These are phyloP conservation scores for Mycena rosella DNA, from an alignment of 768 basidiomycete genomes.

Conservation along the genomic window DNA sequence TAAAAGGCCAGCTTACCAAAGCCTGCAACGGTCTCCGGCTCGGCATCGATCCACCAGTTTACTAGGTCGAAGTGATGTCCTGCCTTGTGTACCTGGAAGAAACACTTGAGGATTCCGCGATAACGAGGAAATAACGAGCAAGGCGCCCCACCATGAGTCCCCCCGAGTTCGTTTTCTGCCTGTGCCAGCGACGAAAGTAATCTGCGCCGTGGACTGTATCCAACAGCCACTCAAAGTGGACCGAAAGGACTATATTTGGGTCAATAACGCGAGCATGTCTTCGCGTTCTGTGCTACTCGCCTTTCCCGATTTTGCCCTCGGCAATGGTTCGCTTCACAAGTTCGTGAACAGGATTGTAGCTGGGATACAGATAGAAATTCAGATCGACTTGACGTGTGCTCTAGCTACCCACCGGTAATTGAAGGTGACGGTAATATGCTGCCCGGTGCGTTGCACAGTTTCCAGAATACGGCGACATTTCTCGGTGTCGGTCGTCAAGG, in stretches of 20 bases:
- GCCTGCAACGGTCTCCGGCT: slow-evolving; percentile 59
- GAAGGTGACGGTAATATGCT: slow-evolving; percentile 57
- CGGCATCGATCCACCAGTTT: slow-evolving; percentile 66
- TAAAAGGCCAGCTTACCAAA: slow-evolving; percentile 64
- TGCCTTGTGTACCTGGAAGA: slow-evolving; percentile 51
- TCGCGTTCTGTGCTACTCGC: slow-evolving; percentile 29
- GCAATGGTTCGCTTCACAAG: slow-evolving; percentile 61
- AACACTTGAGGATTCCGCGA: too few species aligned
- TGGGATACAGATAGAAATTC: slow-evolving; percentile 28
- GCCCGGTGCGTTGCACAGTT: slow-evolving; percentile 57
- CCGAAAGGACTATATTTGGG: slow-evolving; percentile 53
- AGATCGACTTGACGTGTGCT: background rate
- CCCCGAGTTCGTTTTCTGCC: slow-evolving; percentile 58
- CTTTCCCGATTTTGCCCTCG: slow-evolving; percentile 60
- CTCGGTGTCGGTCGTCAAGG: slow-evolving; percentile 64
- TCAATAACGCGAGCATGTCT: background rate
- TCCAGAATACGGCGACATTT: slow-evolving; percentile 61
- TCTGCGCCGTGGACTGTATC: slow-evolving; percentile 67
- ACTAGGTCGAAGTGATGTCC: slow-evolving; percentile 66
- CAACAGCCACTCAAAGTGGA: slow-evolving; percentile 67
- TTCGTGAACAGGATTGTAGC: slow-evolving; percentile 64
- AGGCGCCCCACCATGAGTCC: slow-evolving; percentile 52
- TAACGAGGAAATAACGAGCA: too few species aligned
- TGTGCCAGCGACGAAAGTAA: slow-evolving; percentile 66
- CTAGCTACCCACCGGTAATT: slow-evolving; percentile 50